Evolutionary conservation across 352 stramenopile genomes (phyloP), one percentile per base, ranked within the genome.

Genomic region (Phytophthora pistaciae): DNA sequence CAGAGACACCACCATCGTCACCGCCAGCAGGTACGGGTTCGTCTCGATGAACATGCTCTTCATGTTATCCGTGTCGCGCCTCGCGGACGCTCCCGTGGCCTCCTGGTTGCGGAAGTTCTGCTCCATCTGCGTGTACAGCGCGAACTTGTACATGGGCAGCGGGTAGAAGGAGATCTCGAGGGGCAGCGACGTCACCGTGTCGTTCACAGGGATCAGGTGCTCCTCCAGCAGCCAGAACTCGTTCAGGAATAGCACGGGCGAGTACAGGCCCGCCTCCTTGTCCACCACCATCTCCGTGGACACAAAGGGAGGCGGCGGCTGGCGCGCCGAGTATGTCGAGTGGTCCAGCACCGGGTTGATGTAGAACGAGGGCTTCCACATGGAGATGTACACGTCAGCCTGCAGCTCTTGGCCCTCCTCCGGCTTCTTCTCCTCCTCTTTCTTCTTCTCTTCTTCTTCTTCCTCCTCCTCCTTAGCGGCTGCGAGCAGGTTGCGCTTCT

Each of bases 21-120:
- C 78, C 5, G 68, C 93, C 20, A 99, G 87, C 55, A 99, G 74
- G 52, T 98, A 98, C 40, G 98, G 92, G 78, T 99, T 99, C 23
- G 97, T 99, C 68, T 99, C 98, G 23, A 98, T 85, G 74, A 99
- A 98, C 90, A 99, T 93, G 66, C 91, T 83, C 74, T 97, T 98
- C 81, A 99, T 98, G 49, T 89, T 94, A 71, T 98, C 95, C 36
- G 91, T 91, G 54, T 99, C 96, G 48, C 70, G 90, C 68, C 68
- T 95, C 29, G 74, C 98, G 16, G 84, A 98, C 74, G 87, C 97
- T 27, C 97, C 98, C 21, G 98, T 88, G 31, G 85, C 72, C 56
- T 97, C 89, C 84, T 99, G 97, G 56, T 95, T 95, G 59, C 88
- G 75, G 53, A 99, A 92, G 38, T 92, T 92, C 70, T 97, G 81